Evolutionary conservation across 257 asterid species (phyloP).

Genomic region (Fraxinus pennsylvanica): DNA sequence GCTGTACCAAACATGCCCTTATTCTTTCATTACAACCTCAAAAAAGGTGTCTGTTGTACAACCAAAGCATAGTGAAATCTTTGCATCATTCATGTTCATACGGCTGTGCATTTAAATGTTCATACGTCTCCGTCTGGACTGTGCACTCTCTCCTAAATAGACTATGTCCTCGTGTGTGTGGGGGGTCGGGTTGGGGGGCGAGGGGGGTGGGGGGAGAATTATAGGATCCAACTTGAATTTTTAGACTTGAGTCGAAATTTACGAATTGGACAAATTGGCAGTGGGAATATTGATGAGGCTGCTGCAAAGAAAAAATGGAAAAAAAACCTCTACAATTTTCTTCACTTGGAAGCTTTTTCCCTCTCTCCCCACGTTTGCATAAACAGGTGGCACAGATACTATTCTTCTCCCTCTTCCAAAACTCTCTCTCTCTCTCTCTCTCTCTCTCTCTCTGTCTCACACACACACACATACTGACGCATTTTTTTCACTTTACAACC

Average conservation of each 20-base stretch:
- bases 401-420: constrained; percentile 18
- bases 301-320: neutral
- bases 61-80: neutral
- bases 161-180: neutral
- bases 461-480: constrained; percentile 4
- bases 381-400: constrained; percentile 15
- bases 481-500: constrained; percentile 48
- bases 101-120: neutral
- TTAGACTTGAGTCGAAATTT: too few species aligned
- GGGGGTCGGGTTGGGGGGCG: neutral
- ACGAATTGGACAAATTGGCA: neutral
- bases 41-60: neutral
- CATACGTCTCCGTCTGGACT: neutral
- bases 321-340: constrained; percentile 2
- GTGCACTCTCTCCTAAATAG: neutral
- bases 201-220: neutral
- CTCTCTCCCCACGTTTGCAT: constrained; percentile 5
- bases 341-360: constrained; percentile 1
- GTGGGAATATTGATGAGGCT: neutral
- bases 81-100: neutral
- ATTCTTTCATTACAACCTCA: neutral
- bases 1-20: too few species aligned
- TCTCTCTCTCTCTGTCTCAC: constrained; percentile 25
- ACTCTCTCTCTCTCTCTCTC: constrained; percentile 3
- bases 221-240: too few species aligned